Conservation (phyloP, 192 early-diverging fungal species). For the Rhizoclosmatium globosum region DNA sequence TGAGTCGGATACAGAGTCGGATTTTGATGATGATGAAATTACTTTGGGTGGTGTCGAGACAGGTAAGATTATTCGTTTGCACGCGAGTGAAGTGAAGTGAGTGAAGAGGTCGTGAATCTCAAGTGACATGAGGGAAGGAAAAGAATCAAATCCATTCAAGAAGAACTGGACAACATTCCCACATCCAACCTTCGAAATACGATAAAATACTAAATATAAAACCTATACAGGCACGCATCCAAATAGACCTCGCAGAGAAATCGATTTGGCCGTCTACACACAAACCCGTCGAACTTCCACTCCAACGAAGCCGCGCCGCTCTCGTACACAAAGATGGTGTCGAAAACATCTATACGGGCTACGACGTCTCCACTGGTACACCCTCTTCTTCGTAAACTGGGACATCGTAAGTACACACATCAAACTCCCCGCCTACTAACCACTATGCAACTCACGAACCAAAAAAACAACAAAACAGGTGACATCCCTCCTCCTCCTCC, state of each 20-base stretch:
- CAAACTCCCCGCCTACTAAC: neutral
- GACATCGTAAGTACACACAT: neutral
- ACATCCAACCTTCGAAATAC: too few species aligned
- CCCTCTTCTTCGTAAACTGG: slow-evolving; percentile 1
- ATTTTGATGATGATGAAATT: neutral
- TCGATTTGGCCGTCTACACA: too few species aligned
- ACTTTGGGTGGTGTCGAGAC: neutral
- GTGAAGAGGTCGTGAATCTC: too few species aligned
- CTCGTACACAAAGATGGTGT: neutral
- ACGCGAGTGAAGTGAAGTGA: neutral
- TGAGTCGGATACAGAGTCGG: neutral
- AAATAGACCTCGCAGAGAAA: too few species aligned
- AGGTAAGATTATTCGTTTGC: neutral
- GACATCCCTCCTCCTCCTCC: neutral
- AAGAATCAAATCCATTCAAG: neutral
- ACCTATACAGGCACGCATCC: too few species aligned
- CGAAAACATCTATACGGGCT: too few species aligned
- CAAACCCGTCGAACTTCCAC: neutral
- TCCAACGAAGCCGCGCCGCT: neutral
- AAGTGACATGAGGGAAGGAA: neutral
- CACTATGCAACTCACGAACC: neutral
- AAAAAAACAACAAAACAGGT: neutral
- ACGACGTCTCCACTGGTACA: neutral
- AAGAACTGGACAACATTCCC: too few species aligned
- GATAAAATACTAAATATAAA: too few species aligned